Evolutionary conservation across 495 filamentous ascomycete species (phyloP).

Genomic region (Aspergillus homomorphus): DNA sequence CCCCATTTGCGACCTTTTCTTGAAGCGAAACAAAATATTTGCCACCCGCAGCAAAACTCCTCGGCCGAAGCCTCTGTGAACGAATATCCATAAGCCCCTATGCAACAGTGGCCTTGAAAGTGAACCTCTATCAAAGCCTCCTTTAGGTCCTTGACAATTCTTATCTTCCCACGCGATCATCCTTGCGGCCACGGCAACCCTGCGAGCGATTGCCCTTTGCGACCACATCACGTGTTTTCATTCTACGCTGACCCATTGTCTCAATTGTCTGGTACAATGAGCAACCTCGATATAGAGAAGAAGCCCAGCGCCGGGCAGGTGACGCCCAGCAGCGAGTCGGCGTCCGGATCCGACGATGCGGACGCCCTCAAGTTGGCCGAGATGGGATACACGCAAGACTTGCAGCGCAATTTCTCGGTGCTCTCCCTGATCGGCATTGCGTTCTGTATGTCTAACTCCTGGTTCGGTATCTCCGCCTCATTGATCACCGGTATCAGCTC

Average conservation of each 20-base stretch:
- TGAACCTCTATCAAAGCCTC: neutral
- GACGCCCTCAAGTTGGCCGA: constrained; percentile 37
- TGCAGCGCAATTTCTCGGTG: constrained; percentile 54
- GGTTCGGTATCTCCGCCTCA: constrained; percentile 60
- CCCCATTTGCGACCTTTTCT: constrained; percentile 13
- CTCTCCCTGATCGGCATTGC: constrained; percentile 56
- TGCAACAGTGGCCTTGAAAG: constrained; percentile 15
- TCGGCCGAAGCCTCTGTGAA: neutral
- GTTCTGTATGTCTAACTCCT: constrained; percentile 63
- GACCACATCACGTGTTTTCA: constrained; percentile 2
- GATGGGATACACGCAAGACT: constrained; percentile 59
- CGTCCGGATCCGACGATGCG: constrained; percentile 23
- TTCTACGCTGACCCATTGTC: constrained; percentile 2
- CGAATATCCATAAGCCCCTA: constrained; percentile 11
- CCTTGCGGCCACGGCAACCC: constrained; percentile 9
- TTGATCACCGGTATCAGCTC: constrained; percentile 58
- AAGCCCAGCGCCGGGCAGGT: constrained; percentile 20
- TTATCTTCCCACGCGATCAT: constrained; percentile 13
- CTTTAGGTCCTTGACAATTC: constrained; percentile 3
- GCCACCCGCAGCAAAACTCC: constrained; percentile 9
- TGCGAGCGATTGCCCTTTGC: constrained; percentile 16
- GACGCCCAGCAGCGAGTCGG: constrained; percentile 16
- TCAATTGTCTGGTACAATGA: constrained; percentile 15
- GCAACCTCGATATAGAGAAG: constrained; percentile 25
- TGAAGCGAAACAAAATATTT: neutral